phyloP scores from a whole-genome alignment of 2,329 filamentous ascomycete genomes.

The Hysterium pulicare region DNA sequence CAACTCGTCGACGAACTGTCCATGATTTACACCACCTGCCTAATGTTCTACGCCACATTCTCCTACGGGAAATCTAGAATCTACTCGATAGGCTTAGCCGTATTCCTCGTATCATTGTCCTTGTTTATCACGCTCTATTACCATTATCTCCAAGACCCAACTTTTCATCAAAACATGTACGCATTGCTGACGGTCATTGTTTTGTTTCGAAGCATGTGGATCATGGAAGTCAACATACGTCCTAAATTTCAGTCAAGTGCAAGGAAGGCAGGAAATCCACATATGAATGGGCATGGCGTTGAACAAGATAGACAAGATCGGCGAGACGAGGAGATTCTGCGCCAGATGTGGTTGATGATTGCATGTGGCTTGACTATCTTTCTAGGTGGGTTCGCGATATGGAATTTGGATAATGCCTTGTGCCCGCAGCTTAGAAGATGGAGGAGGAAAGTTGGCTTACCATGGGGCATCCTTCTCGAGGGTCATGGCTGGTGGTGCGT shows the following conservation, averaged over 20 bases:
- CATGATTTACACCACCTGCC: slow-evolving; percentile 69
- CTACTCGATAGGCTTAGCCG: slow-evolving; percentile 54
- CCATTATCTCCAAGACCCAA: slow-evolving; percentile 75
- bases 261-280: slow-evolving; percentile 32
- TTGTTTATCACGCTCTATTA: slow-evolving; percentile 76
- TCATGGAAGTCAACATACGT: slow-evolving; percentile 67
- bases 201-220: slow-evolving; percentile 69
- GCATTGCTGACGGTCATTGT: slow-evolving; percentile 68
- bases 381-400: slow-evolving; percentile 70
- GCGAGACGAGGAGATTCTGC: slow-evolving; percentile 57
- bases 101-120: slow-evolving; percentile 52
- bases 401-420: slow-evolving; percentile 76
- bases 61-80: slow-evolving; percentile 59
- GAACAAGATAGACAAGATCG: slow-evolving; percentile 49
- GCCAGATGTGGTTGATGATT: slow-evolving; percentile 75
- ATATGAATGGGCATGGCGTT: slow-evolving; percentile 22
- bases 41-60: slow-evolving; percentile 71
- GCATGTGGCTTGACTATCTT: slow-evolving; percentile 66
- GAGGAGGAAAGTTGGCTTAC: slow-evolving; percentile 67
- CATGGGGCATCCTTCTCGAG: slow-evolving; percentile 75
- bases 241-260: slow-evolving; percentile 49
- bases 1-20: slow-evolving; percentile 68
- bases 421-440: slow-evolving; percentile 64
- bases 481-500: slow-evolving; percentile 70
- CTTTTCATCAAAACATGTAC: slow-evolving; percentile 80